Base-by-base conservation (phyloP, 225 moss, liverwort and hornwort species). In the Pseudoscleropodium purum region DNA sequence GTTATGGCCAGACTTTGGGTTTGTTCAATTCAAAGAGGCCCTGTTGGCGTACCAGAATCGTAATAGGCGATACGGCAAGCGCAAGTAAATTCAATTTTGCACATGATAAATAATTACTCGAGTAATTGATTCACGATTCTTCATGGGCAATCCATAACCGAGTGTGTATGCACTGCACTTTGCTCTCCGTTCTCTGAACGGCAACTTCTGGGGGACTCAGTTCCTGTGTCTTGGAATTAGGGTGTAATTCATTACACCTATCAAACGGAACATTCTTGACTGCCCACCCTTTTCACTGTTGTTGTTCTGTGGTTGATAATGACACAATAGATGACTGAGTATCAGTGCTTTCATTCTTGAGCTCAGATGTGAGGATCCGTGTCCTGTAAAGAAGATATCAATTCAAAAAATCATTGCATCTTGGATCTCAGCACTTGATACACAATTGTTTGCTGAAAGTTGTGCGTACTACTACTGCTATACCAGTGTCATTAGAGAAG, bases 1-100 rank as follows among this genome's bases (percentile, higher is more conserved):
- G 43, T 94, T 99, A 36, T 99, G 96, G 97, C 99, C 97, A 60
- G 99, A 99, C 91, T 97, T 97, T 79, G 93, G 94, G 59, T 88
- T 84, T 86, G 89, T 87, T 47, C 94, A 97, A 89, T 95, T 97
- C 7, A 94, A 89, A 84, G 95, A 95, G 61, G 95, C 97, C 70
- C 83, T 99, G 80, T 43, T 96, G 80, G 94, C 90, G 33, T 99
- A 96, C 89, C 96, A 96, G 92, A 91, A 89, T 70, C 96, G 99
- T 24, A 70, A 89, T 67, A 90, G 99, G 87, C 96, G 99, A 72
- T 97, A 90, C 52, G 97, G 99, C 30, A 93, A 91, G 79, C 94
- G 96, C 90, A 89, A 92, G 41, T 95, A 88, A 56, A 68, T 30
- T 86, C 90, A 86, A 87, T 88, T 90, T 91, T 93, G 83, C 86